Evolutionary conservation across 179 eudicot genomes (phyloP), one percentile per base, ranked within the genome.

Genomic region (Beta macrorhiza): DNA sequence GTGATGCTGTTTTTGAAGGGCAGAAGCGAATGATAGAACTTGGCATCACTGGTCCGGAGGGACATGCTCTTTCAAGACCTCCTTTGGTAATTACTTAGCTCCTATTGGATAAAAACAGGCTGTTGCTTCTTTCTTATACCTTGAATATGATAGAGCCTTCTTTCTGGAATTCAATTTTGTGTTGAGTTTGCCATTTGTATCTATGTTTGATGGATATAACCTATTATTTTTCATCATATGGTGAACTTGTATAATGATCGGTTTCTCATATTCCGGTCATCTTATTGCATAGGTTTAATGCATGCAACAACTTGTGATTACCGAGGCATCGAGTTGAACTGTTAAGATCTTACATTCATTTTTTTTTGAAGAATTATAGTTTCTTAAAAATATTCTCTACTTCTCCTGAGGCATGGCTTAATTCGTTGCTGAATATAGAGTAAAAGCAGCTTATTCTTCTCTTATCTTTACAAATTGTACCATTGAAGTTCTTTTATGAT

Each of bases 21-120:
- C 99, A 95, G 83, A 90, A 90, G 72, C 88, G 92, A 84, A 95
- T 95, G 99, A 91, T 93, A 67, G 95, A 91, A 81, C 98, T 95
- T 82, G 99, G 98, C 63, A 90, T 95, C 86, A 95, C 95, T 19
- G 99, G 99, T 84, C 99, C 99, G 42, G 99, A 95, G 86, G 98
- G 99, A 67, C 99, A 95, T 75, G 91, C 97, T 72, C 97, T 95
- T 87, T 95, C 99, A 67, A 93, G 98, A 85, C 99, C 98, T 52
- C 89, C 99, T 52, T 82, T 86, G 92, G 99, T 95, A 92, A 89
- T 9, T 78, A 59, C 72, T 67, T 17, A 52, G 11, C 64, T 82
- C 11, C 47, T 67, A 17, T 70, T 25, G 20, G 32, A 16, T 61
- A 15, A 56, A n/a, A 61, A 29, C 16, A 12, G 52, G 29, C 61